Percentiles rank a stretch among this genome's conserved stretches.
These are phyloP conservation scores for Circinella umbellata DNA, from an alignment of 371 early-diverging fungal genomes.

Conservation along the genomic window DNA sequence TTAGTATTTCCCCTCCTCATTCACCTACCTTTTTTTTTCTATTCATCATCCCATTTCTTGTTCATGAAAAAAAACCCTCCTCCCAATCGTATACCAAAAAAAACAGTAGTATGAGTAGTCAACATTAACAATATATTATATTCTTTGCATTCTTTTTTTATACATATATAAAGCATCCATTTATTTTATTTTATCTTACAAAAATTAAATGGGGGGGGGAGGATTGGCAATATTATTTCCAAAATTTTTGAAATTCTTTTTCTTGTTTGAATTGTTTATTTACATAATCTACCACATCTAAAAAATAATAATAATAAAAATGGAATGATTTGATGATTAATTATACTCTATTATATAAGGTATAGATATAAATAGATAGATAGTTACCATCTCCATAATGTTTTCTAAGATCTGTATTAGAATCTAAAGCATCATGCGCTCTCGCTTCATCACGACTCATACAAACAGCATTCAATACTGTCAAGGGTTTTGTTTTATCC, in stretches of 20 bases:
- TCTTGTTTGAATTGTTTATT: conserved; percentile 20
- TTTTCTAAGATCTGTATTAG: conserved; percentile 28
- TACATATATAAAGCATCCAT: background rate
- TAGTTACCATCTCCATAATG: conserved; percentile 33
- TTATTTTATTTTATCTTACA: conserved; percentile 2
- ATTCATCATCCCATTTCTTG: too few relatives aligned
- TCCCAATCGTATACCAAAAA: background rate
- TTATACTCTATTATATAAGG: background rate
- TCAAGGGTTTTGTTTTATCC: conserved; percentile 67
- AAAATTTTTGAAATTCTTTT: conserved; percentile 20
- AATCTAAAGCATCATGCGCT: conserved; percentile 49
- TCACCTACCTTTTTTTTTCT: too few relatives aligned
- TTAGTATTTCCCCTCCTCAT: background rate
- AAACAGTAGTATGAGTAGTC: too few relatives aligned
- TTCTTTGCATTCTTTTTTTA: conserved; percentile 3
- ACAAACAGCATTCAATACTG: conserved; percentile 75
- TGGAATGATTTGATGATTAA: background rate
- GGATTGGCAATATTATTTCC: background rate
- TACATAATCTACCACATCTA: conserved; percentile 24
- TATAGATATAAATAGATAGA: background rate
- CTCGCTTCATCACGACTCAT: conserved; percentile 78
- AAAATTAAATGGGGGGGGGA: too few relatives aligned
- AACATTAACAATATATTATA: too few relatives aligned
- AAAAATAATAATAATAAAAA: background rate
- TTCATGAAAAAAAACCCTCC: background rate